A percentile compares a stretch with the other conserved stretches of the same genome.
These are phyloP conservation scores for Chalaropsis ovoidea DNA, from an alignment of 2,329 filamentous ascomycete genomes.

Conservation along the genomic window DNA sequence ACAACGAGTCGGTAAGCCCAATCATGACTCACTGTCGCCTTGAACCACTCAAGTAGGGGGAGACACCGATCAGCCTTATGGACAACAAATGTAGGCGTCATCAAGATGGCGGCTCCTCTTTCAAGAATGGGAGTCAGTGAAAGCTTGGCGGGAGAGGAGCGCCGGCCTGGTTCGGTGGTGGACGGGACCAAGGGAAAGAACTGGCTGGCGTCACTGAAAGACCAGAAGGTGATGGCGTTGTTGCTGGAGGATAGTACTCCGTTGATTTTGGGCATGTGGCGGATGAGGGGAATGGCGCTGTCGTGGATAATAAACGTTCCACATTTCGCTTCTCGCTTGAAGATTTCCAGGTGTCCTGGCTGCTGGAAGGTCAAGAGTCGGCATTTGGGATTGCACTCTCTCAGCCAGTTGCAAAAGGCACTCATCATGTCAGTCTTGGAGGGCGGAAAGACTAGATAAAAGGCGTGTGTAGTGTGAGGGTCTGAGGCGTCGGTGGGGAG, in stretches of 20 bases:
- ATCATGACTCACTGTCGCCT: conserved; percentile 24
- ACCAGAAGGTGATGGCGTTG: conserved; percentile 34
- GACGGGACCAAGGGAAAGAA: conserved; percentile 26
- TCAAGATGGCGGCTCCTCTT: conserved; percentile 32
- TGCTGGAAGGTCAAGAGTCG: conserved; percentile 36
- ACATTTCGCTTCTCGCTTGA: conserved; percentile 30
- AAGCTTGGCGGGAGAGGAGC: conserved; percentile 26
- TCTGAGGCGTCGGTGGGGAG: conserved; percentile 22
- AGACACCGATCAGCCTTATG: conserved; percentile 33
- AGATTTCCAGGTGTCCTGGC: conserved; percentile 41
- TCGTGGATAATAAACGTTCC: conserved; percentile 40
- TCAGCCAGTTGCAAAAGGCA: conserved; percentile 40
- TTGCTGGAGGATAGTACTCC: conserved; percentile 31
- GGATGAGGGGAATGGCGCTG: conserved; percentile 33
- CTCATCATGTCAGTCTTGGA: conserved; percentile 32
- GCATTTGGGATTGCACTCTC: conserved; percentile 34
- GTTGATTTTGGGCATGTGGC: conserved; percentile 35
- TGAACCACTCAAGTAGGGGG: conserved; percentile 34
- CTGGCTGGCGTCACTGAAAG: conserved; percentile 33
- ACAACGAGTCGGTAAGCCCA: conserved; percentile 10
- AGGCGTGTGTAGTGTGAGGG: conserved; percentile 30
- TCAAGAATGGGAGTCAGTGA: conserved; percentile 31
- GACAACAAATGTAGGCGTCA: conserved; percentile 37
- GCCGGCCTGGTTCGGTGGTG: conserved; percentile 5
- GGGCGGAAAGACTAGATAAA: conserved; percentile 44